Percentiles rank a stretch among this genome's conserved stretches.
Evolutionary conservation across 495 filamentous ascomycete species (phyloP).

Genomic region (Parathielavia hyrcaniae): DNA sequence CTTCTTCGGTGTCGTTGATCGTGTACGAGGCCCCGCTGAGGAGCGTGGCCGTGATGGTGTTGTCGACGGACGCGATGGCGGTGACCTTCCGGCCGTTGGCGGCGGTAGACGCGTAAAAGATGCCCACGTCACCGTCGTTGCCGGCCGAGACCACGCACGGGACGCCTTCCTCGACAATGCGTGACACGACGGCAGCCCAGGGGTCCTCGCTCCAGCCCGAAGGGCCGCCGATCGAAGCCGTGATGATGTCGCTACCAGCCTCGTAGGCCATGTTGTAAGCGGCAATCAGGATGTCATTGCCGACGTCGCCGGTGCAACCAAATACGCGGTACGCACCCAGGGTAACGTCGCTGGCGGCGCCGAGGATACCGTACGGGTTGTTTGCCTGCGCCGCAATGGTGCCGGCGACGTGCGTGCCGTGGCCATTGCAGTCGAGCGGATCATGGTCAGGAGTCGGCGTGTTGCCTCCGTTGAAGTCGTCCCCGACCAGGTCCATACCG

Average conservation of each 20-base stretch:
- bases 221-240: constrained; percentile 52
- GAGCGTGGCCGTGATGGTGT: constrained; percentile 37
- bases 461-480: constrained; percentile 41
- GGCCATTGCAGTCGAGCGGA: constrained; percentile 43
- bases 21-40: constrained; percentile 35
- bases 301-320: constrained; percentile 43
- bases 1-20: constrained; percentile 24
- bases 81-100: constrained; percentile 47
- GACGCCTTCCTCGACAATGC: constrained; percentile 51
- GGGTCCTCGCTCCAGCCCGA: constrained; percentile 52
- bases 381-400: constrained; percentile 50
- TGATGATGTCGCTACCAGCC: constrained; percentile 54
- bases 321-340: constrained; percentile 53
- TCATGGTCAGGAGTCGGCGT: constrained; percentile 43
- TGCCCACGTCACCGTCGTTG: constrained; percentile 47
- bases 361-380: constrained; percentile 47
- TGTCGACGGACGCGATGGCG: constrained; percentile 51
- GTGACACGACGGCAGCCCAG: constrained; percentile 48
- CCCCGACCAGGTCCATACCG: constrained; percentile 49
- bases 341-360: constrained; percentile 49
- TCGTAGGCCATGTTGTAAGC: constrained; percentile 54
- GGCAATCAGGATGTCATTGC: constrained; percentile 49
- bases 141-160: constrained; percentile 51
- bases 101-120: constrained; percentile 51
- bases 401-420: constrained; percentile 47